phyloP scores from a whole-genome alignment of 805 yeast species.

The Candida maltosa region DNA sequence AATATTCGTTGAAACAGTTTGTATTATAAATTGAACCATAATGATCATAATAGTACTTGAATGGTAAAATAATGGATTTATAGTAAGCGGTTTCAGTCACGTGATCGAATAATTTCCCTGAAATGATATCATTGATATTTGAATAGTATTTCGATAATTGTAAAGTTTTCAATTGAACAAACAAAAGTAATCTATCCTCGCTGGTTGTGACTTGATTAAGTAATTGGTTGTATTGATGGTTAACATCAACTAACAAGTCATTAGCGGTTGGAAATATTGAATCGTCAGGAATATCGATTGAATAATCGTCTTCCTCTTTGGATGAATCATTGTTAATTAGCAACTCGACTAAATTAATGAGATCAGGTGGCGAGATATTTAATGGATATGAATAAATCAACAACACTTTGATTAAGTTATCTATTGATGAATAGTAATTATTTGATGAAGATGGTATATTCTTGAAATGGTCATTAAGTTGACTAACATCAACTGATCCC shows the following conservation, averaged over 20 bases:
- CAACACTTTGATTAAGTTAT: conserved; percentile 8
- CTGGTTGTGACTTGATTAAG: background rate
- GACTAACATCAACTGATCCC: too few species aligned
- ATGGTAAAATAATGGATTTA: conserved; percentile 26
- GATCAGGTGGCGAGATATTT: conserved; percentile 2
- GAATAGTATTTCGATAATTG: conserved; percentile 17
- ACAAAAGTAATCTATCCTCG: conserved; percentile 14
- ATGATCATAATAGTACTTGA: conserved; percentile 24
- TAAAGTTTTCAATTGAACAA: conserved; percentile 14
- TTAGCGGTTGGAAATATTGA: conserved; percentile 9
- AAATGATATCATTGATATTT: conserved; percentile 17
- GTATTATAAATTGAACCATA: conserved; percentile 14
- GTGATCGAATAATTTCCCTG: too few species aligned
- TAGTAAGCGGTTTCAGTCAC: too few species aligned
- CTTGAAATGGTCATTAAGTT: too few species aligned
- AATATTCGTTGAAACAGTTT: conserved; percentile 12
- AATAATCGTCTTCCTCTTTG: conserved; percentile 4
- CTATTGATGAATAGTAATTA: too few species aligned
- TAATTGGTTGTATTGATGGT: conserved; percentile 1
- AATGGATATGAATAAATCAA: conserved; percentile 10
- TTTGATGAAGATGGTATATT: too few species aligned
- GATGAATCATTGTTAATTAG: background rate
- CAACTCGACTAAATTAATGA: conserved; percentile 1
- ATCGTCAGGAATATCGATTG: background rate
- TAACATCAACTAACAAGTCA: conserved; percentile 8